These are phyloP conservation scores for Nepenthes mirabilis DNA, from an alignment of 148 eudicot species.

Conservation along the genomic window DNA sequence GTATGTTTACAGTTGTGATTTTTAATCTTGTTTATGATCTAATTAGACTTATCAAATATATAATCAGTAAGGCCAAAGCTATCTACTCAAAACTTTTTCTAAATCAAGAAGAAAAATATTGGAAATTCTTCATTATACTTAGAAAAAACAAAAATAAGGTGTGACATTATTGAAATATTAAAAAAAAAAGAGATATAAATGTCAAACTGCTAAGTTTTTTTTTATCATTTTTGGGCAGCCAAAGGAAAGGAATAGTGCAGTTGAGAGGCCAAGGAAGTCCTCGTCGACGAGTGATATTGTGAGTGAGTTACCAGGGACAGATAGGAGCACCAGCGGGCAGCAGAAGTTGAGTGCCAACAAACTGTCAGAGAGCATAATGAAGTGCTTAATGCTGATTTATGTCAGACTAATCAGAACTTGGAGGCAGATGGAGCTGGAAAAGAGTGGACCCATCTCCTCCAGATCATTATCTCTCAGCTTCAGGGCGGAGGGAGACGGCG, in stretches of 20 bases:
- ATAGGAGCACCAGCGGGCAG: slow-evolving; percentile 15
- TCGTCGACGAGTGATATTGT: not conserved
- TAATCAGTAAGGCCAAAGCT: too few relatives aligned
- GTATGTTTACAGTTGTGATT: too few relatives aligned
- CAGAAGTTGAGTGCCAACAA: slow-evolving; percentile 69
- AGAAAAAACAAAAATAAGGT: too few relatives aligned
- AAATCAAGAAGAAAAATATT: too few relatives aligned
- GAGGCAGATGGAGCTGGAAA: slow-evolving; percentile 69
- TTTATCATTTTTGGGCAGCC: slow-evolving; percentile 8
- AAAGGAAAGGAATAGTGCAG: slow-evolving; percentile 35
- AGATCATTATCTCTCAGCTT: slow-evolving; percentile 54
- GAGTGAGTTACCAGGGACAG: slow-evolving; percentile 10
- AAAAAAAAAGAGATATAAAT: too few relatives aligned
- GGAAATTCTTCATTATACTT: too few relatives aligned
- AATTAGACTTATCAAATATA: too few relatives aligned
- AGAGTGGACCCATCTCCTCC: slow-evolving; percentile 49
- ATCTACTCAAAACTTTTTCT: too few relatives aligned
- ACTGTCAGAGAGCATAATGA: slow-evolving; percentile 80
- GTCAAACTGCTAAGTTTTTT: too few relatives aligned
- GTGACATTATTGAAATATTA: too few relatives aligned
- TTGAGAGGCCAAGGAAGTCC: slow-evolving; percentile 22
- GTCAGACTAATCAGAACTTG: slow-evolving; percentile 66
- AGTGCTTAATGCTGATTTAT: slow-evolving; percentile 60
- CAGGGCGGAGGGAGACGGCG: slow-evolving; percentile 28
- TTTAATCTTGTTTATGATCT: too few relatives aligned